Percentiles rank a stretch among this genome's conserved stretches.
Conservation (phyloP, 805 yeast genomes). For the Brettanomyces nanus region DNA sequence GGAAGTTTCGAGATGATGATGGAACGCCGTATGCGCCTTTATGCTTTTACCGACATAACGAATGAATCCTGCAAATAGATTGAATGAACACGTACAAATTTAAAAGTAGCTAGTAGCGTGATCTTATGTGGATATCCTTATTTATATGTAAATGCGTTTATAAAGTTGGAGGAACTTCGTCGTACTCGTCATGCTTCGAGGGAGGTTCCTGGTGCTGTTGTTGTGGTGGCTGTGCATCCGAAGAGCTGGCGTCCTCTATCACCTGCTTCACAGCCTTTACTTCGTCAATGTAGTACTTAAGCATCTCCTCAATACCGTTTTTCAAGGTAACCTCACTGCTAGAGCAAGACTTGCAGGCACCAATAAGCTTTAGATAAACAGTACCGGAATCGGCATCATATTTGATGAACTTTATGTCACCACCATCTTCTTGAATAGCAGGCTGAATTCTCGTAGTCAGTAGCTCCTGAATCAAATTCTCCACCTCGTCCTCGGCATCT, state of each 20-base stretch:
- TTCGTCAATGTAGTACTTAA: constrained; percentile 93
- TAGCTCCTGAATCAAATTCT: constrained; percentile 83
- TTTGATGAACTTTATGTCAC: constrained; percentile 84
- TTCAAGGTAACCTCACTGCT: constrained; percentile 86
- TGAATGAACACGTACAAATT: constrained; percentile 1
- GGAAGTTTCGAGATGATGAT: no score
- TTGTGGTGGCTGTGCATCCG: constrained; percentile 11
- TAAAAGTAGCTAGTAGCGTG: constrained; percentile 2
- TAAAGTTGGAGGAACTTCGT: constrained; percentile 28
- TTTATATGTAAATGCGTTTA: constrained; percentile 7
- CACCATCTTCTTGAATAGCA: constrained; percentile 98
- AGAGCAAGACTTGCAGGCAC: constrained; percentile 94
- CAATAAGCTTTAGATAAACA: constrained; percentile 82
- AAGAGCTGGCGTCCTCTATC: constrained; percentile 77
- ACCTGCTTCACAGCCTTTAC: constrained; percentile 83
- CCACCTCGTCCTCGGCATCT: constrained; percentile 47
- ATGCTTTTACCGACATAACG: no score
- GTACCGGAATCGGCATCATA: constrained; percentile 82
- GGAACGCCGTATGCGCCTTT: no score
- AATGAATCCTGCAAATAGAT: constrained; percentile 3
- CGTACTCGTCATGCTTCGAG: constrained; percentile 9
- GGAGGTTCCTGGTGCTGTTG: constrained; percentile 1
- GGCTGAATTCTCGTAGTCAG: constrained; percentile 94
- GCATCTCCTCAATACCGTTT: constrained; percentile 95
- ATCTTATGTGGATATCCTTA: not conserved